A percentile compares a stretch with the other conserved stretches of the same genome.
phyloP scores from a whole-genome alignment of 2,329 filamentous ascomycete species.

The Rutstroemia sydowiana region DNA sequence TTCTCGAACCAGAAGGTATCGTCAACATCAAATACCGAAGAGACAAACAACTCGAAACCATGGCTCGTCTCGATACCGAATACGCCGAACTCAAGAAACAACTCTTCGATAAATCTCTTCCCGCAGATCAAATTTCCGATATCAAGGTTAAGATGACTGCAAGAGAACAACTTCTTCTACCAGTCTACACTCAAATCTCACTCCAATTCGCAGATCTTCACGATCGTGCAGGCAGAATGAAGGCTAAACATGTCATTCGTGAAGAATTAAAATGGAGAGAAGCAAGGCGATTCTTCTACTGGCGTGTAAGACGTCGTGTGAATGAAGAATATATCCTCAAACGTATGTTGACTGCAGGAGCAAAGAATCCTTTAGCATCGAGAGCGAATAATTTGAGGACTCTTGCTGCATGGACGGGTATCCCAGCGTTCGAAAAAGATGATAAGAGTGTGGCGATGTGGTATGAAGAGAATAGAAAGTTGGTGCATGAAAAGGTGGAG shows the following conservation, averaged over 20 bases:
- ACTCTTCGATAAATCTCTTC: conserved; percentile 55
- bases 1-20: conserved; percentile 96
- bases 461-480: conserved; percentile 93
- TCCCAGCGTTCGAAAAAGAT: conserved; percentile 68
- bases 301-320: conserved; percentile 91
- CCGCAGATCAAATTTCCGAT: conserved; percentile 64
- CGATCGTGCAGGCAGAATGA: conserved; percentile 94
- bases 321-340: conserved; percentile 97
- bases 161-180: conserved; percentile 82
- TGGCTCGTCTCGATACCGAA: conserved; percentile 81
- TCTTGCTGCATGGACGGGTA: conserved; percentile 75
- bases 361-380: conserved; percentile 38
- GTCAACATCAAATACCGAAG: conserved; percentile 98
- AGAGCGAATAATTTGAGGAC: conserved; percentile 64
- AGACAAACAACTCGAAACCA: conserved; percentile 94
- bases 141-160: conserved; percentile 79
- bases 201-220: conserved; percentile 95
- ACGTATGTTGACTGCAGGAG: conserved; percentile 55
- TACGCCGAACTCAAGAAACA: conserved; percentile 82
- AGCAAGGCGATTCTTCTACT: conserved; percentile 97
- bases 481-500: conserved; percentile 77
- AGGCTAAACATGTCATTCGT: conserved; percentile 93
- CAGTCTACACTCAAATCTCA: conserved; percentile 92
- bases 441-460: conserved; percentile 83
- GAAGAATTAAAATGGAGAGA: conserved; percentile 78